These are phyloP conservation scores for Eutypa lata DNA, from an alignment of 2,329 filamentous ascomycete genomes.

Conservation along the genomic window DNA sequence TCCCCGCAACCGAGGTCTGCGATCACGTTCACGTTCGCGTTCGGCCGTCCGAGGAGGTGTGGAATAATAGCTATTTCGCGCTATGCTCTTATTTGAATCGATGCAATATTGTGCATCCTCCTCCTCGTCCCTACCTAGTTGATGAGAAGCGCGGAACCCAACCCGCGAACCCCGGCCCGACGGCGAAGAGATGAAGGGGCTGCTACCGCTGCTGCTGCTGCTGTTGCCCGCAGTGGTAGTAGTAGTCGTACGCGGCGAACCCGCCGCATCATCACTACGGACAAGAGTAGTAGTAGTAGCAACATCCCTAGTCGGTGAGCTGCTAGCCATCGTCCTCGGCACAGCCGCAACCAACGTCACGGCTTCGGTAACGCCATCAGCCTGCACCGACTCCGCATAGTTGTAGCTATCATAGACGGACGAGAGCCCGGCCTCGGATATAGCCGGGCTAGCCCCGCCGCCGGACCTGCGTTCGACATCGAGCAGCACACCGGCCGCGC, in stretches of 20 bases:
- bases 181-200: neutral
- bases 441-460: conserved; percentile 15
- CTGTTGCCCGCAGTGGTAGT: neutral
- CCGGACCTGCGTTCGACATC: conserved; percentile 6
- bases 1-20: neutral
- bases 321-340: conserved; percentile 8
- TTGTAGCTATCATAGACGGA: conserved; percentile 28
- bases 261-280: too few species aligned
- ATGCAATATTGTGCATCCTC: too few species aligned
- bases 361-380: too few species aligned
- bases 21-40: too few species aligned
- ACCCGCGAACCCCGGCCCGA: conserved; percentile 7
- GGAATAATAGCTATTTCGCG: too few species aligned
- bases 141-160: conserved; percentile 5
- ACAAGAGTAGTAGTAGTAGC: neutral
- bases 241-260: neutral
- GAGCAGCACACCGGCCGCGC: neutral
- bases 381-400: too few species aligned
- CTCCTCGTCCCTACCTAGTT: neutral
- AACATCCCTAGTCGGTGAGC: neutral
- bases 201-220: neutral
- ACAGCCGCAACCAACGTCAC: too few species aligned
- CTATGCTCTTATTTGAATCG: too few species aligned
- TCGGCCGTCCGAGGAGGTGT: too few species aligned
- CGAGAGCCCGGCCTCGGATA: conserved; percentile 25